These are phyloP conservation scores for Sarocladium strictum DNA, from an alignment of 2,329 filamentous ascomycete genomes.

Conservation along the genomic window DNA sequence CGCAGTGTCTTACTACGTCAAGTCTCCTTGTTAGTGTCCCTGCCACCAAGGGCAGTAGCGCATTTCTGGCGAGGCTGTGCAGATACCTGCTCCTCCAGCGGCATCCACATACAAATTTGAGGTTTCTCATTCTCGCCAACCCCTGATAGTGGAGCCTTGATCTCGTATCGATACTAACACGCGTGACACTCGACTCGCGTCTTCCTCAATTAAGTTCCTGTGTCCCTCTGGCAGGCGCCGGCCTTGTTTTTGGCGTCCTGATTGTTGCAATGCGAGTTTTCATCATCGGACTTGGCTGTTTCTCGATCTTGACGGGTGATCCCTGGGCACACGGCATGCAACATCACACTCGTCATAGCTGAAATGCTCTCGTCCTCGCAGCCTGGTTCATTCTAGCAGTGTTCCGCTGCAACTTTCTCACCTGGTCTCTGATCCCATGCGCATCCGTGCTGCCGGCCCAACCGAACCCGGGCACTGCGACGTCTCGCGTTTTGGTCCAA, in stretches of 20 bases:
- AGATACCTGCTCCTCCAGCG: not conserved
- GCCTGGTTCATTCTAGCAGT: not conserved
- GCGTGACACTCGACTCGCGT: not conserved
- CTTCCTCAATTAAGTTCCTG: not conserved
- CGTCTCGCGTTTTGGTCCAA: slow-evolving; percentile 7
- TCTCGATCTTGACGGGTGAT: not conserved
- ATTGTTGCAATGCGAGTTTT: slow-evolving; percentile 1
- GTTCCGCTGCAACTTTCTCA: not conserved
- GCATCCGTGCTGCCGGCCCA: not conserved
- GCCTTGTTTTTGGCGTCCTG: not conserved
- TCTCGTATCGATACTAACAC: slow-evolving; percentile 9
- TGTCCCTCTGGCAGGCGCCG: too few species aligned
- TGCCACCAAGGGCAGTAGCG: not conserved
- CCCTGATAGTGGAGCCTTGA: slow-evolving; percentile 1
- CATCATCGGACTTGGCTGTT: slow-evolving; percentile 1
- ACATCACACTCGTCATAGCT: not conserved
- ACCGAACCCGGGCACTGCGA: slow-evolving; percentile 7
- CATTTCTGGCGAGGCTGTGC: slow-evolving; percentile 1
- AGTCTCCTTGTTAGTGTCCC: not conserved
- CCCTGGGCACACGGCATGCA: not conserved
- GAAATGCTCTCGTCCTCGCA: not conserved
- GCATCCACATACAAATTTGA: not conserved
- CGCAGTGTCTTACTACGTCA: not conserved
- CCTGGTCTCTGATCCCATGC: not conserved
- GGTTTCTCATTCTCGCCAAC: not conserved